Conservation (phyloP, 78 protist genomes). For the Dictyostelium brefeldianum region DNA sequence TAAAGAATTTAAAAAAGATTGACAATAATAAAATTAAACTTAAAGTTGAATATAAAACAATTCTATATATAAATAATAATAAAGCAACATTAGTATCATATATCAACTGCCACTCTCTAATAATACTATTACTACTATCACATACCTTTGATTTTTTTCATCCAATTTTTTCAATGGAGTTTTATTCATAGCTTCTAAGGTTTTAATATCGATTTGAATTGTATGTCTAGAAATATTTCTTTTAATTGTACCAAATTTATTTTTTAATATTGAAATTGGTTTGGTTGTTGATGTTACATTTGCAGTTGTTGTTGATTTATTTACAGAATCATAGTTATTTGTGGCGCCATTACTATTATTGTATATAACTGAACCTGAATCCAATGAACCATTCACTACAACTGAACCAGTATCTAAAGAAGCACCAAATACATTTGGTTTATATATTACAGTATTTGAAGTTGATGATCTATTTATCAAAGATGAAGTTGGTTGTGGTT, state of each 20-base stretch:
- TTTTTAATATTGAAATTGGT: background rate
- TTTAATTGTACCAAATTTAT: background rate
- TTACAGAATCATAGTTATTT: slow-evolving; percentile 23
- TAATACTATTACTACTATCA: background rate
- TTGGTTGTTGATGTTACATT: background rate
- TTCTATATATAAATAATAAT: background rate
- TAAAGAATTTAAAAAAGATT: slow-evolving; percentile 28
- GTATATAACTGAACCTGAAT: slow-evolving; percentile 9
- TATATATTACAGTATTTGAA: background rate
- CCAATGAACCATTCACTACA: background rate
- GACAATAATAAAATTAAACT: slow-evolving; percentile 3
- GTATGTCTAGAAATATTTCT: background rate
- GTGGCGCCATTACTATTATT: background rate
- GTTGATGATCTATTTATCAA: background rate
- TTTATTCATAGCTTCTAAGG: background rate
- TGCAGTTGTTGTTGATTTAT: background rate
- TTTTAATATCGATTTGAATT: background rate
- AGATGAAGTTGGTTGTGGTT: no score
- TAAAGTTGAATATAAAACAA: slow-evolving; percentile 12
- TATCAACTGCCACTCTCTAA: no score
- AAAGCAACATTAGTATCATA: background rate
- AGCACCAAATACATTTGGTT: background rate
- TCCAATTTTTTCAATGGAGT: slow-evolving; percentile 20
- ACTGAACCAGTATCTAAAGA: background rate
- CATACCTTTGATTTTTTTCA: slow-evolving; percentile 16